Conservation (phyloP, 2,329 filamentous ascomycete species). For the Sporothrix humicola region DNA sequence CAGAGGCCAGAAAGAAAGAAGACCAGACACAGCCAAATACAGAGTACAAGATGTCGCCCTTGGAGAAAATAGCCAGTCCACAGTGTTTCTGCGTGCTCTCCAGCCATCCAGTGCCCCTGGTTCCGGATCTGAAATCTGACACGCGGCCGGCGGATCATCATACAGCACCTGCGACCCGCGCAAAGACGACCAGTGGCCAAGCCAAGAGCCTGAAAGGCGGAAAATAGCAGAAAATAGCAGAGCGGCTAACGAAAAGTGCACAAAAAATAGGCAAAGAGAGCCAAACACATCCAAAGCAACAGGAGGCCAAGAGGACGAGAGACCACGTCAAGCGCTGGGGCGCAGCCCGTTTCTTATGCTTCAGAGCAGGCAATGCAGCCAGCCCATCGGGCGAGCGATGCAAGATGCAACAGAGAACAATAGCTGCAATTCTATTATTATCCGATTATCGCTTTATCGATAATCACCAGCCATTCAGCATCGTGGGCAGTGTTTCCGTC, state of each 20-base stretch:
- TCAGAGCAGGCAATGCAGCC: neutral
- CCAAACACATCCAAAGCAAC: neutral
- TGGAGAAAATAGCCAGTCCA: neutral
- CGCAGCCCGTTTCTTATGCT: slow-evolving; percentile 25
- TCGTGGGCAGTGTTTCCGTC: slow-evolving; percentile 22
- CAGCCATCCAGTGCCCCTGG: slow-evolving; percentile 12
- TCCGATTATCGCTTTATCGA: too few species aligned
- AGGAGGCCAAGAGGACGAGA: too few species aligned
- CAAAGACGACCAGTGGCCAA: slow-evolving; percentile 10
- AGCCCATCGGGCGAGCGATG: neutral
- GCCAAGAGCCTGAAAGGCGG: neutral
- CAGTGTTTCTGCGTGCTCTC: neutral
- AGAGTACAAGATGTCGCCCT: too few species aligned
- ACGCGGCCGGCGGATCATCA: slow-evolving; percentile 34
- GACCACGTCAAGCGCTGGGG: neutral
- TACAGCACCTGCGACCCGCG: slow-evolving; percentile 28
- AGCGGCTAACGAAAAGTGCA: slow-evolving; percentile 44
- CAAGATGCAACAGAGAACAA: neutral
- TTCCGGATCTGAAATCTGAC: slow-evolving; percentile 32
- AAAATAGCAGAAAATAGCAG: neutral
- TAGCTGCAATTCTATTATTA: slow-evolving; percentile 13
- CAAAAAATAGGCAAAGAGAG: slow-evolving; percentile 22
- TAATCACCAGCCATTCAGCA: slow-evolving; percentile 21
- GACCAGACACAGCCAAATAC: neutral
- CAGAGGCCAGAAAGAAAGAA: neutral